phyloP scores from a whole-genome alignment of 805 yeast species.

The Candida namnaoensis region DNA sequence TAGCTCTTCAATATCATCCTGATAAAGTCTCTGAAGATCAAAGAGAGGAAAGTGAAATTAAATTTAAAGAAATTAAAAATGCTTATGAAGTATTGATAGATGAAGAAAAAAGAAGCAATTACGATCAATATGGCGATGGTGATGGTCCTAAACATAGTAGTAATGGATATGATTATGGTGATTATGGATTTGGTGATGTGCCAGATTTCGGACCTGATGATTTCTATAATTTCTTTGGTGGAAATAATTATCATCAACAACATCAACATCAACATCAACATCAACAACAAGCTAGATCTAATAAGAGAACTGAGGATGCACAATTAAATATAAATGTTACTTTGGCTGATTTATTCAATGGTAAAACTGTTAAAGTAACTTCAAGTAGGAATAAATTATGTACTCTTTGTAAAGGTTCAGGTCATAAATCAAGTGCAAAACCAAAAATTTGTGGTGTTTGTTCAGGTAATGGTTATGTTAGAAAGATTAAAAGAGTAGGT shows the following conservation, averaged over 20 bases:
- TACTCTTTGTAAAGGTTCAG: constrained; percentile 64
- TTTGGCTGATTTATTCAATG: constrained; percentile 69
- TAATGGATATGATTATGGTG: constrained; percentile 26
- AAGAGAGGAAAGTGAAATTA: constrained; percentile 62
- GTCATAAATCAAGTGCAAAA: constrained; percentile 55
- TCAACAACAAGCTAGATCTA: not conserved
- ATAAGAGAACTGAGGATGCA: constrained; percentile 55
- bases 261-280: constrained; percentile 10
- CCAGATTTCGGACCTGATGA: constrained; percentile 60
- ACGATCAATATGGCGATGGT: constrained; percentile 46
- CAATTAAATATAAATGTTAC: constrained; percentile 54
- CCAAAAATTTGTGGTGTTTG: constrained; percentile 56
- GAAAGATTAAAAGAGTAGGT: constrained; percentile 54
- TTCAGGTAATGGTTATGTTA: constrained; percentile 59
- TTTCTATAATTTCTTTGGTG: constrained; percentile 62
- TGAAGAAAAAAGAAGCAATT: constrained; percentile 48
- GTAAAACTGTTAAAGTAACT: constrained; percentile 69
- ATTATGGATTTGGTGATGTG: constrained; percentile 25
- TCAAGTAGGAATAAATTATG: constrained; percentile 70
- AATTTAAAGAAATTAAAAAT: constrained; percentile 74
- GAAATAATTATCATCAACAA: constrained; percentile 3
- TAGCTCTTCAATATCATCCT: constrained; percentile 82
- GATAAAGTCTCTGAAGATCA: constrained; percentile 72
- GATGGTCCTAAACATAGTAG: constrained; percentile 20
- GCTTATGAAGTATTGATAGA: constrained; percentile 83